Base-by-base conservation (phyloP, 495 filamentous ascomycete genomes). In the Bryoglossum gracile region DNA sequence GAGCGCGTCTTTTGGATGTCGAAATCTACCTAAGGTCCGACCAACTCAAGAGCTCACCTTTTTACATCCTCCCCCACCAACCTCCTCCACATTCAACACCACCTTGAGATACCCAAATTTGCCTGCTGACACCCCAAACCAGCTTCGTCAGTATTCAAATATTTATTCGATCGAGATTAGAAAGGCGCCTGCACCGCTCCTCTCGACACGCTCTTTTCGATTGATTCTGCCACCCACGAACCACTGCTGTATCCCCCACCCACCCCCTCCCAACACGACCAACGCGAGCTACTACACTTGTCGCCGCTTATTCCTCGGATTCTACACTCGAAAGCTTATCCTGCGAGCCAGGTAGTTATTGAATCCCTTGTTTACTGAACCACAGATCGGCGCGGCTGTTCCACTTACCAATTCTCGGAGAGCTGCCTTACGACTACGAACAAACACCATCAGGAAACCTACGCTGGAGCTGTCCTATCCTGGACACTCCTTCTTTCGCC, bases 101-200 rank as follows among this genome's bases (percentile, higher is more conserved):
- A 50, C 40, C 33, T 42, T 13, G 33, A 37, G 18, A 34, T 30
- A 21, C 40, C 21, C 40, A 43, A 26, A 41, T 38, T 42, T 46
- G 52, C 49, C 35, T 46, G 16, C 52, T 53, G 48, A 49, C 22
- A 35, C 26, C 6, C 13, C 34, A 22, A 35, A 41, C 43, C 24
- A 55, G 52, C 44, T 51, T 38, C 14, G 23, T n/a, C n/a, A n/a
- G n/a, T n/a, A n/a, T n/a, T 23, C 17, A 43, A 54, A 18, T 24
- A 46, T 18, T 32, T 40, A 48, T 30, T 33, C 43, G 42, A 51
- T 36, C 34, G 53, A 56, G 48, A 52, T 42, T 46, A 28, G 49
- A 56, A 45, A 41, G 44, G 53, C 57, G 57, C 57, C 57, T 60
- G 57, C 57, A 60, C 57, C 57, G 57, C 54, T 51, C 56, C 52